Evolutionary conservation across 2,329 filamentous ascomycete species (phyloP).

Genomic region (Geoglossum cookeanum): DNA sequence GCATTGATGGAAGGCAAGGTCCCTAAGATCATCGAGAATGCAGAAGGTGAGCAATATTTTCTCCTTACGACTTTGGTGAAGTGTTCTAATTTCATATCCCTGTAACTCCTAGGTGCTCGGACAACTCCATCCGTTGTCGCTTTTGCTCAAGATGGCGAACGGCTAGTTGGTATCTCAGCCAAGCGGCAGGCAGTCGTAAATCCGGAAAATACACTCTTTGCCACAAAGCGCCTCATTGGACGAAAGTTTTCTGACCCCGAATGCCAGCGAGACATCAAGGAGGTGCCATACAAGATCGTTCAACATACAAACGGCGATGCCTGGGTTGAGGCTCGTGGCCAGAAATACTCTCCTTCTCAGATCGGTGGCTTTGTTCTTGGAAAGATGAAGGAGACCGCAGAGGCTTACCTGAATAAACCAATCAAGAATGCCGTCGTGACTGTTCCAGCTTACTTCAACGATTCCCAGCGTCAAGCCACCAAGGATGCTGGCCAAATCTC

Average conservation of each 20-base stretch:
- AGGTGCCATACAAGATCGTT: constrained; percentile 96
- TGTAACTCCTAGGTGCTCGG: constrained; percentile 43
- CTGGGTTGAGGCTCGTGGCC: constrained; percentile 80
- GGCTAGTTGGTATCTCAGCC: constrained; percentile 87
- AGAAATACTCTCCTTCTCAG: constrained; percentile 97
- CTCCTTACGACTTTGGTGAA: not conserved
- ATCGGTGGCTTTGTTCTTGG: constrained; percentile 90
- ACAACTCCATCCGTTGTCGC: constrained; percentile 90
- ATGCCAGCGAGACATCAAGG: constrained; percentile 91
- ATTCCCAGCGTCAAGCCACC: constrained; percentile 91
- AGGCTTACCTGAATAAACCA: constrained; percentile 75
- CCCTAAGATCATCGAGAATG: constrained; percentile 93
- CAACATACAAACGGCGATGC: constrained; percentile 94
- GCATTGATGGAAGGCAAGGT: constrained; percentile 94
- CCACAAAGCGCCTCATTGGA: constrained; percentile 96
- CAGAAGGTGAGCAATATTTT: constrained; percentile 49
- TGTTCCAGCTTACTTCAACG: constrained; percentile 96
- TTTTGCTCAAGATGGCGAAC: constrained; percentile 88
- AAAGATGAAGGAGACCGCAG: constrained; percentile 99
- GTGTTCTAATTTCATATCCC: constrained; percentile 7
- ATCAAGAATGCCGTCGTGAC: constrained; percentile 95
- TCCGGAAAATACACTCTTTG: constrained; percentile 95
- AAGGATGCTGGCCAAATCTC: constrained; percentile 96
- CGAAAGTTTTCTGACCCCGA: constrained; percentile 89
- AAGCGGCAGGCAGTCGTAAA: constrained; percentile 98